A percentile compares a stretch with the other conserved stretches of the same genome.
These are phyloP conservation scores for Diplodia seriata DNA, from an alignment of 2,329 filamentous ascomycete genomes.

Conservation along the genomic window DNA sequence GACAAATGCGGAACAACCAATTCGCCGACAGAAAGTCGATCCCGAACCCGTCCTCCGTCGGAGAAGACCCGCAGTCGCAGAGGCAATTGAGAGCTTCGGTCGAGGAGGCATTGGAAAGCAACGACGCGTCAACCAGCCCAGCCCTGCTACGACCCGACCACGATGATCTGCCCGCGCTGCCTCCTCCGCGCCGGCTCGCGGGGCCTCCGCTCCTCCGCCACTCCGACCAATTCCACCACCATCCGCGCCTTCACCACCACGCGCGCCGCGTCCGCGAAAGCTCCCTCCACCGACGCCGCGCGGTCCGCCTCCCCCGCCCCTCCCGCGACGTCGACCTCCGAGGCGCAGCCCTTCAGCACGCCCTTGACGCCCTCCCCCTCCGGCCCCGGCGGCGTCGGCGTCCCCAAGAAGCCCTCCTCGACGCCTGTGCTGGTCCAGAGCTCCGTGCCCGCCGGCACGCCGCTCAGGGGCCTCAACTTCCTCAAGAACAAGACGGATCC, in stretches of 20 bases:
- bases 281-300: slow-evolving; percentile 40
- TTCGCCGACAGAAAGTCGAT: neutral
- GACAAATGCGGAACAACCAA: neutral
- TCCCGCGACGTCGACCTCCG: slow-evolving; percentile 54
- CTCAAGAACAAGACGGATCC: slow-evolving; percentile 76
- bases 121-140: neutral
- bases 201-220: slow-evolving; percentile 32
- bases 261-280: slow-evolving; percentile 40
- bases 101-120: neutral
- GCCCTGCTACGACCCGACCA: slow-evolving; percentile 19
- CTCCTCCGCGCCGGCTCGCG: slow-evolving; percentile 44
- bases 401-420: slow-evolving; percentile 42
- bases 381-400: slow-evolving; percentile 34
- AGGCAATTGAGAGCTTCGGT: neutral
- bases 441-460: slow-evolving; percentile 70
- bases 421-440: slow-evolving; percentile 44
- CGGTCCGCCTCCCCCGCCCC: slow-evolving; percentile 40
- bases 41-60: neutral
- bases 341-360: slow-evolving; percentile 56
- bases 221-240: neutral
- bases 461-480: slow-evolving; percentile 78
- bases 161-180: slow-evolving; percentile 51
- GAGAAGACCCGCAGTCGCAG: neutral
- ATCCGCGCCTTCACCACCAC: slow-evolving; percentile 36
- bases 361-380: slow-evolving; percentile 44